Percentiles rank a stretch among this genome's conserved stretches.
Conservation (phyloP, 768 basidiomycete species). For the Termitomyces sp. region DNA sequence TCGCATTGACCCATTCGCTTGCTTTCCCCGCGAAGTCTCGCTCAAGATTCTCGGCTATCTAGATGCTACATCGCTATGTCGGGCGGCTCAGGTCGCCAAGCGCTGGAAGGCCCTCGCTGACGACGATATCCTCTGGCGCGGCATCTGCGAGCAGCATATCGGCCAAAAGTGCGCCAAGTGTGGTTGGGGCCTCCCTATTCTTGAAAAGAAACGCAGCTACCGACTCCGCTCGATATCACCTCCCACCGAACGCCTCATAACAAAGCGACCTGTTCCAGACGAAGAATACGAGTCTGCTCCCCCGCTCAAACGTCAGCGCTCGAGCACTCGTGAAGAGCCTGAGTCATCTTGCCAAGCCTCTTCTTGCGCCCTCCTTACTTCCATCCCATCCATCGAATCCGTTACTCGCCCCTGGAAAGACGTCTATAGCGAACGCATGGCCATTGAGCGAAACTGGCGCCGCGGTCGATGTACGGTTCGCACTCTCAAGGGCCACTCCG, state of each 20-base stretch:
- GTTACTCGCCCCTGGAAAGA: constrained; percentile 95
- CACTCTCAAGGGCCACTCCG: constrained; percentile 87
- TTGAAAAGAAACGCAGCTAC: constrained; percentile 65
- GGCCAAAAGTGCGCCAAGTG: constrained; percentile 95
- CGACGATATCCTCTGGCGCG: constrained; percentile 92
- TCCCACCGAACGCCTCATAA: constrained; percentile 1
- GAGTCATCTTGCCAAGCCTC: constrained; percentile 9
- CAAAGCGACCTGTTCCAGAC: constrained; percentile 37
- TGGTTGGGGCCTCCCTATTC: constrained; percentile 92
- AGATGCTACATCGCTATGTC: constrained; percentile 89
- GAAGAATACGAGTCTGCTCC: constrained; percentile 27
- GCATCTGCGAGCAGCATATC: constrained; percentile 98
- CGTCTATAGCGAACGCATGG: constrained; percentile 96
- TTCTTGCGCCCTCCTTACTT: constrained; percentile 23
- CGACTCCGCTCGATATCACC: constrained; percentile 28
- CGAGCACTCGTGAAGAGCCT: constrained; percentile 17
- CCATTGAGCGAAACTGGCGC: constrained; percentile 96
- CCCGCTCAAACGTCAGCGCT: constrained; percentile 50
- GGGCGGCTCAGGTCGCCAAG: constrained; percentile 85
- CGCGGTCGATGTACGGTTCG: constrained; percentile 84
- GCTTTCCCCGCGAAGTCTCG: constrained; percentile 86
- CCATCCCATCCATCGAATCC: constrained; percentile 25
- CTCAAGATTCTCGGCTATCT: constrained; percentile 85
- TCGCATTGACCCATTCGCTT: constrained; percentile 89
- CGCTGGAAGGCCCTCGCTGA: constrained; percentile 88